Percentiles rank a stretch among this genome's conserved stretches.
phyloP scores from a whole-genome alignment of 495 filamentous ascomycete genomes.

The Schizothecium vesticola region DNA sequence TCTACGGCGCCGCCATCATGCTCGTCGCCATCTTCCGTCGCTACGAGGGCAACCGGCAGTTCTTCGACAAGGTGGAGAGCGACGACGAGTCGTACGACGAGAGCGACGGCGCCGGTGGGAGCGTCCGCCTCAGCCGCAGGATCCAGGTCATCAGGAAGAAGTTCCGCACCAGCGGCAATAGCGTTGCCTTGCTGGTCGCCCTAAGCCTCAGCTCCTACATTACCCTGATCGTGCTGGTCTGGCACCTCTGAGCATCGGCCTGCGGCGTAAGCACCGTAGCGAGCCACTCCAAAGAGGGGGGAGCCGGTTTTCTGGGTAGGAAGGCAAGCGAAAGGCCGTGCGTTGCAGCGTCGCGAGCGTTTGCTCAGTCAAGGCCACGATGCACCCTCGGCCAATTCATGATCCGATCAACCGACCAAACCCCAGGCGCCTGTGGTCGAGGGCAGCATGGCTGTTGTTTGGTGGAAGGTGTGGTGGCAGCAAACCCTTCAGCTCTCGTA shows the following conservation, averaged over 20 bases:
- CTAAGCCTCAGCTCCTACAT: slow-evolving; percentile 79
- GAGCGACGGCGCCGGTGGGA: slow-evolving; percentile 16
- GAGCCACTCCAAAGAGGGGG: neutral
- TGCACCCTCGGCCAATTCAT: neutral
- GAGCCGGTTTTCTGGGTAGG: slow-evolving; percentile 3
- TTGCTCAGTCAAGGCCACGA: neutral
- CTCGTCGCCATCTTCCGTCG: slow-evolving; percentile 74
- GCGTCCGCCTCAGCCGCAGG: neutral
- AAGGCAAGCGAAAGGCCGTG: slow-evolving; percentile 13
- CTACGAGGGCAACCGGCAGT: slow-evolving; percentile 86
- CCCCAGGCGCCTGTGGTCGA: neutral
- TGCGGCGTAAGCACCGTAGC: neutral
- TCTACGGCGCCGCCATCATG: slow-evolving; percentile 81
- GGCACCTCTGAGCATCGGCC: slow-evolving; percentile 41
- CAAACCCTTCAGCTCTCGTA: neutral
- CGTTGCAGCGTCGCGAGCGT: neutral
- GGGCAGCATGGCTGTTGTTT: neutral
- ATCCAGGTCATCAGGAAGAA: slow-evolving; percentile 51
- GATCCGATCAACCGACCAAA: neutral
- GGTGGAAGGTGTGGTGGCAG: neutral
- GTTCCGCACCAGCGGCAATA: slow-evolving; percentile 85
- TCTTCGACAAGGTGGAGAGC: slow-evolving; percentile 66
- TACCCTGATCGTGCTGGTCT: slow-evolving; percentile 69
- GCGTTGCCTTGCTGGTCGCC: slow-evolving; percentile 73
- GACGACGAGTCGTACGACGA: slow-evolving; percentile 27